These are phyloP conservation scores for Patellifolia procumbens DNA, from an alignment of 179 eudicot species.

Conservation along the genomic window DNA sequence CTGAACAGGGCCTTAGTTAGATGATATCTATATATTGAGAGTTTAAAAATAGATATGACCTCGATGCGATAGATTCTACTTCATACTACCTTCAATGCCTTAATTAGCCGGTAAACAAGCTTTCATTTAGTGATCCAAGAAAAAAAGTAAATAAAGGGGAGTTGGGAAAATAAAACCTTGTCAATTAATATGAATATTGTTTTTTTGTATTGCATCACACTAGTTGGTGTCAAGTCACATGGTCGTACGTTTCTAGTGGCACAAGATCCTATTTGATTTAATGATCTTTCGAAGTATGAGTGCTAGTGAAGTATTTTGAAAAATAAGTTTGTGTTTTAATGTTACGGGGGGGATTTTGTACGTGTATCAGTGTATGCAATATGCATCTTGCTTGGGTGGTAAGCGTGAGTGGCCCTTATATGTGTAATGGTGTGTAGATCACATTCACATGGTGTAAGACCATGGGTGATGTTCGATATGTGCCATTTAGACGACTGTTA, in stretches of 20 bases:
- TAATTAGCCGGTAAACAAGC: neutral
- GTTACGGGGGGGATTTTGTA: neutral
- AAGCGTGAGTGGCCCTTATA: no score
- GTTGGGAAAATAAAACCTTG: neutral
- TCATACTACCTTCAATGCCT: neutral
- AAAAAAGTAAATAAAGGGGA: neutral
- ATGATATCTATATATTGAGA: no score
- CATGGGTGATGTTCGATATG: no score
- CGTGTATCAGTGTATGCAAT: no score
- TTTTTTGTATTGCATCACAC: neutral
- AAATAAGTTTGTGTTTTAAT: neutral
- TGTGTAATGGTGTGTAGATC: no score
- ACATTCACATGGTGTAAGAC: no score
- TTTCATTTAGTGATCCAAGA: conserved; percentile 1
- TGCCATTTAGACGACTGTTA: no score
- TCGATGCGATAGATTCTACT: no score
- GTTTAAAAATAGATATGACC: no score
- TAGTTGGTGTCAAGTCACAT: neutral
- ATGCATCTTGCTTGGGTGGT: no score
- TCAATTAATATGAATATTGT: neutral
- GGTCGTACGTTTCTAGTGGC: conserved; percentile 2
- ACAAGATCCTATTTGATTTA: conserved; percentile 14
- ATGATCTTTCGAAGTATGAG: no score
- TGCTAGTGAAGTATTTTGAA: neutral
- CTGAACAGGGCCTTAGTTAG: no score